A percentile compares a stretch with the other conserved stretches of the same genome.
Evolutionary conservation across 805 yeast species (phyloP).

Genomic region (Teunomyces kruisii): DNA sequence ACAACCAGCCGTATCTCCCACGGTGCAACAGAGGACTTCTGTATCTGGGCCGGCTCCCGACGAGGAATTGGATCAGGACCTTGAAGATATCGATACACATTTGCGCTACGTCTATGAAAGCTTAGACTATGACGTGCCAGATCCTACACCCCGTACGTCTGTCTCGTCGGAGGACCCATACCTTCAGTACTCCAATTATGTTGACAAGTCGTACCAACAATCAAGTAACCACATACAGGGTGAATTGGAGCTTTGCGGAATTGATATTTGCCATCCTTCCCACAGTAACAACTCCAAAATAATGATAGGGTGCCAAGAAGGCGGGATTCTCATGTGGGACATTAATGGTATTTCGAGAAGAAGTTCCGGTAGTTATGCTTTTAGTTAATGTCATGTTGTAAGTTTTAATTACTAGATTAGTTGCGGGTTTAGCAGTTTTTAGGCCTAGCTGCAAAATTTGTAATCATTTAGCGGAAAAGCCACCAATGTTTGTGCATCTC

Average conservation of each 20-base stretch:
- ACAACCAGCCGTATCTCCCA: too few species aligned
- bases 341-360: conserved; percentile 64
- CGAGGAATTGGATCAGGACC: background rate
- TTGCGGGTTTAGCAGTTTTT: too few species aligned
- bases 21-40: too few species aligned
- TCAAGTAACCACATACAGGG: conserved; percentile 38
- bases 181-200: conserved; percentile 9
- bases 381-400: conserved; percentile 17
- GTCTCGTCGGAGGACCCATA: background rate
- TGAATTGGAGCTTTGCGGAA: conserved; percentile 43
- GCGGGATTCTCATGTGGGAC: conserved; percentile 69
- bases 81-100: conserved; percentile 8
- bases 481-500: too few species aligned
- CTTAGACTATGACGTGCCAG: conserved; percentile 5
- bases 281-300: conserved; percentile 30
- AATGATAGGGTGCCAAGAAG: conserved; percentile 46
- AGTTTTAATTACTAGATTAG: too few species aligned
- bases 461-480: too few species aligned
- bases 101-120: conserved; percentile 25
- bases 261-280: conserved; percentile 22
- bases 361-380: conserved; percentile 56
- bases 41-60: conserved; percentile 1
- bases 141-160: conserved; percentile 9
- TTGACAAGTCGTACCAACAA: conserved; percentile 30
- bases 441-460: background rate